These are phyloP conservation scores for Talaromyces atroroseus DNA, from an alignment of 2,329 filamentous ascomycete genomes.

Conservation along the genomic window DNA sequence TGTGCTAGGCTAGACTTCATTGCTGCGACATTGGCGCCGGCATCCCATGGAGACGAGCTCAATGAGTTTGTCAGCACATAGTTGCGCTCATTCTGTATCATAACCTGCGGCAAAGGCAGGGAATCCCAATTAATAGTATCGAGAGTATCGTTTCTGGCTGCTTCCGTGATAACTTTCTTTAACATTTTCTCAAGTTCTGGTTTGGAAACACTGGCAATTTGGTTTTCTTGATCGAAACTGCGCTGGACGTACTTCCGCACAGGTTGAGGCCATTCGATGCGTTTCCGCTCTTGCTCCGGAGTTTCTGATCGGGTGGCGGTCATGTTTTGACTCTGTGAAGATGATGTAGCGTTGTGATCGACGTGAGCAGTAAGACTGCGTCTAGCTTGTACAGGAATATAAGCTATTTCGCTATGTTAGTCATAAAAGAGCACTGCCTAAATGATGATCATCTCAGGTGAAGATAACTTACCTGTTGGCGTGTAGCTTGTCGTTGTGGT, in stretches of 20 bases:
- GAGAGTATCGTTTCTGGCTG: slow-evolving; percentile 68
- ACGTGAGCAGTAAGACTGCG: slow-evolving; percentile 50
- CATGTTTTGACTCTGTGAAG: slow-evolving; percentile 18
- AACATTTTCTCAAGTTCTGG: slow-evolving; percentile 77
- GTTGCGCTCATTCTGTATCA: slow-evolving; percentile 67
- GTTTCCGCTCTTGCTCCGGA: slow-evolving; percentile 39
- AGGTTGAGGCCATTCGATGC: slow-evolving; percentile 72
- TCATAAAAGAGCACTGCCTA: background rate
- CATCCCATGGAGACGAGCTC: slow-evolving; percentile 34
- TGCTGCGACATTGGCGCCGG: slow-evolving; percentile 18
- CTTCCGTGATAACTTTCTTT: slow-evolving; percentile 76
- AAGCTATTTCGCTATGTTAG: slow-evolving; percentile 42
- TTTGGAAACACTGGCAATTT: slow-evolving; percentile 56
- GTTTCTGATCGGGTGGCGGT: slow-evolving; percentile 28
- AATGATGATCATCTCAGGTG: slow-evolving; percentile 16
- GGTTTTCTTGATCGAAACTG: slow-evolving; percentile 72
- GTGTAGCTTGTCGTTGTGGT: slow-evolving; percentile 26
- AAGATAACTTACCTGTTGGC: slow-evolving; percentile 26
- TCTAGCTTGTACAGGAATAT: slow-evolving; percentile 58
- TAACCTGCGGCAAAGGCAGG: slow-evolving; percentile 76
- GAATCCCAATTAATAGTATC: slow-evolving; percentile 74
- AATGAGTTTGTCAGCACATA: slow-evolving; percentile 41
- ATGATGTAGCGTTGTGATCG: slow-evolving; percentile 18
- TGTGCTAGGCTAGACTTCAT: slow-evolving; percentile 21
- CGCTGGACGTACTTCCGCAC: slow-evolving; percentile 85